These are phyloP conservation scores for Fusarium sp. DNA, from an alignment of 2,329 filamentous ascomycete species.

Conservation along the genomic window DNA sequence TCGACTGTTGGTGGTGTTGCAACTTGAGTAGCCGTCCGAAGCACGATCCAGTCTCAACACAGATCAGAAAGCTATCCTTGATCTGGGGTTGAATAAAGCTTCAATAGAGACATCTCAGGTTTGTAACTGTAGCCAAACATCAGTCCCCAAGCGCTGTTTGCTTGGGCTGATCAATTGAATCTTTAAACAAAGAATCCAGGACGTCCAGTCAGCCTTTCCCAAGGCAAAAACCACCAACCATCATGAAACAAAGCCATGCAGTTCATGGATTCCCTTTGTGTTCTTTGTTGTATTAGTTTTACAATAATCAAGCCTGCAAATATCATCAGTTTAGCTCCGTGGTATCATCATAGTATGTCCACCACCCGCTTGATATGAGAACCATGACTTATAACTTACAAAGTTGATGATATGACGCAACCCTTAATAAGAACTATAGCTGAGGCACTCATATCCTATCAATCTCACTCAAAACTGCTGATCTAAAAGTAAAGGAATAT, in stretches of 20 bases:
- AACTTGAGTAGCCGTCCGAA: neutral
- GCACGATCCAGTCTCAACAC: neutral
- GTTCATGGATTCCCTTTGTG: neutral
- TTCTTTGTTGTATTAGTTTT: neutral
- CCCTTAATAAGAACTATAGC: neutral
- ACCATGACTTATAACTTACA: neutral
- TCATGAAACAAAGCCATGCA: neutral
- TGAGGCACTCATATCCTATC: neutral
- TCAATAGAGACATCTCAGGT: neutral
- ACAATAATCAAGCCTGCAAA: neutral
- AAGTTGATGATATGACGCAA: neutral
- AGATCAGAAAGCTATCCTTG: slow-evolving; percentile 2
- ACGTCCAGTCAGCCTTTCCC: neutral
- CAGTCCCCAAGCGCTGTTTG: neutral
- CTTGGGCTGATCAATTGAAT: neutral
- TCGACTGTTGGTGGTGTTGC: neutral
- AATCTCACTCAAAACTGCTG: neutral
- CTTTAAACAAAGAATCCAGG: neutral
- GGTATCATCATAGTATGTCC: neutral
- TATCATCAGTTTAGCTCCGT: neutral
- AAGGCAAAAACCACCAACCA: neutral
- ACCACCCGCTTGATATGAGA: neutral
- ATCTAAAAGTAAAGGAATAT: neutral
- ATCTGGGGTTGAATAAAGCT: slow-evolving; percentile 22
- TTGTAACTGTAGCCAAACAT: no score